Conservation (phyloP, 495 filamentous ascomycete species). For the Trichocladium antarcticum region DNA sequence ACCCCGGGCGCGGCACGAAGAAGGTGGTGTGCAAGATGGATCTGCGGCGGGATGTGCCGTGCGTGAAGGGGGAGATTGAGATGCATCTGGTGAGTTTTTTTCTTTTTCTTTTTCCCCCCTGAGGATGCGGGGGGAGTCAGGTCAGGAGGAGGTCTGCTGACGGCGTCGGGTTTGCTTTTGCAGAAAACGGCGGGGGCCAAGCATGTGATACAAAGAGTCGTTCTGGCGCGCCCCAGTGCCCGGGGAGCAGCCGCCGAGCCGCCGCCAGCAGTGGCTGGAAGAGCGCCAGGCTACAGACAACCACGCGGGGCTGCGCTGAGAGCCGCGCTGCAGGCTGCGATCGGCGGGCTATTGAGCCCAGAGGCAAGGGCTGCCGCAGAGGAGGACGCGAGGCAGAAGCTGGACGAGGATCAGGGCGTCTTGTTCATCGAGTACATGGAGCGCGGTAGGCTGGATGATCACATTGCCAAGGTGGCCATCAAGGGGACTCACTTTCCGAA, state of each 20-base stretch:
- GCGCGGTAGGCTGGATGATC: slow-evolving; percentile 1
- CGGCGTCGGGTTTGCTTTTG: too few relatives aligned
- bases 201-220: neutral
- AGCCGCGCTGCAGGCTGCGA: too few relatives aligned
- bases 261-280: neutral
- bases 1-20: neutral
- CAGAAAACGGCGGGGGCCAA: neutral
- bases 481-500: neutral
- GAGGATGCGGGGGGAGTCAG: too few relatives aligned
- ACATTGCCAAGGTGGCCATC: neutral
- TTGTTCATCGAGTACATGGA: slow-evolving; percentile 12
- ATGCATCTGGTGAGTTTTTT: neutral
- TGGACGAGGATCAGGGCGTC: neutral
- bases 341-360: neutral
- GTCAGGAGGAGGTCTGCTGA: too few relatives aligned
- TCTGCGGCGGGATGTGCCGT: neutral
- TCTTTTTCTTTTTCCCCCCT: neutral
- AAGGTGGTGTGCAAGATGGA: slow-evolving; percentile 1
- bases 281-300: neutral
- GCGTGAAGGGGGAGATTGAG: neutral
- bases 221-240: neutral
- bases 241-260: too few relatives aligned
- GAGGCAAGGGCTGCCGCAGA: neutral
- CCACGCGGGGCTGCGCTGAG: too few relatives aligned
- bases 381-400: neutral